phyloP scores from a whole-genome alignment of 2,329 filamentous ascomycete genomes.

The Lomentospora prolificans region DNA sequence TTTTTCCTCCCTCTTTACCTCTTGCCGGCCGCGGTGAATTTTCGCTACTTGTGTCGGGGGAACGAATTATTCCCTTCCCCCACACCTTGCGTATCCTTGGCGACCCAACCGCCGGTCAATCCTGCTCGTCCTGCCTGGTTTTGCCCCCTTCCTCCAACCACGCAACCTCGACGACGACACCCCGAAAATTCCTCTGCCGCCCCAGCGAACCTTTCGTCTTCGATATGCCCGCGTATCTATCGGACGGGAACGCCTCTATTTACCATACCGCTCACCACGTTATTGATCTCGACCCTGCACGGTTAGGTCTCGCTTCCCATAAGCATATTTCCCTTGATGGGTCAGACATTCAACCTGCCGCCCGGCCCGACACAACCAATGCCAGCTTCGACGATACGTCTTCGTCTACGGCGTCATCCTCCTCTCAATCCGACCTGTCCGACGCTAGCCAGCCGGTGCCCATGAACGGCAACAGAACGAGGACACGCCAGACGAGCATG shows the following conservation, averaged over 20 bases:
- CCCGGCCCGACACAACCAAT: constrained; percentile 8
- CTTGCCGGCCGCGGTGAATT: neutral
- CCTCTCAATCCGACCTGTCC: constrained; percentile 3
- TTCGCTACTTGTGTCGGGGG: neutral
- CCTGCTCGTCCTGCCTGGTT: neutral
- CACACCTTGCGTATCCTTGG: neutral
- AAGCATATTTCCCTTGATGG: constrained; percentile 8
- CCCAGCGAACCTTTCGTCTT: neutral
- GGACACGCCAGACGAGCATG: constrained; percentile 6
- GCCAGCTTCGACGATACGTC: constrained; percentile 9
- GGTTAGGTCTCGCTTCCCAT: neutral
- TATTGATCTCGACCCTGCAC: constrained; percentile 2
- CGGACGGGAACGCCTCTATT: neutral
- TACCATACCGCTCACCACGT: neutral
- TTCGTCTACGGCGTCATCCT: constrained; percentile 6
- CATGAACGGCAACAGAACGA: neutral
- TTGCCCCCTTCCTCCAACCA: neutral
- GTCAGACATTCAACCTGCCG: neutral
- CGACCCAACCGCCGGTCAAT: neutral
- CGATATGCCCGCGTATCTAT: neutral
- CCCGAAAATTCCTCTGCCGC: neutral
- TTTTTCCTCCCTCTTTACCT: neutral
- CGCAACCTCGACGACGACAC: neutral
- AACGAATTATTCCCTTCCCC: constrained; percentile 2
- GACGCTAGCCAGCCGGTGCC: neutral